phyloP scores from a whole-genome alignment of 169 alveolate species.

The Eimeria acervulina region DNA sequence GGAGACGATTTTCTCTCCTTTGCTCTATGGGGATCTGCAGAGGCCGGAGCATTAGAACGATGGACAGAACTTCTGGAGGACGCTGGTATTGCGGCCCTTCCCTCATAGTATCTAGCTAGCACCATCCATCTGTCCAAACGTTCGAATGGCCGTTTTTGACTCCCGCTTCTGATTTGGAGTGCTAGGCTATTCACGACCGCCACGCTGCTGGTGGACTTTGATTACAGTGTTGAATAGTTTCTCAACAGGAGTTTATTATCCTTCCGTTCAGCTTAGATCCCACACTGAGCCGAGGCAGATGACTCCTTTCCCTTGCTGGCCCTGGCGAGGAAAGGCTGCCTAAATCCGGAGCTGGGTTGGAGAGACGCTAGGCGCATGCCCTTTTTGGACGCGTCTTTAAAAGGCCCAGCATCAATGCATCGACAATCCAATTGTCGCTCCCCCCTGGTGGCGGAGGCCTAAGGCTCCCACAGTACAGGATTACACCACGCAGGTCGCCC shows the following conservation, averaged over 20 bases:
- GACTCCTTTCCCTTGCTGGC: neutral
- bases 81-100: neutral
- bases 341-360: neutral
- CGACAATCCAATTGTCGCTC: neutral
- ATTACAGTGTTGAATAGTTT: neutral
- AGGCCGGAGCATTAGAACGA: conserved; percentile 44
- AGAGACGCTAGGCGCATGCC: neutral
- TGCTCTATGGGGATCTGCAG: conserved; percentile 53
- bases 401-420: neutral
- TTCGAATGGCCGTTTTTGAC: neutral
- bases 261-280: neutral
- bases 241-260: neutral
- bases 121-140: neutral
- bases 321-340: neutral
- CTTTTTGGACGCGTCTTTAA: neutral
- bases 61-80: conserved; percentile 57
- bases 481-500: neutral
- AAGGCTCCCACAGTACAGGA: neutral
- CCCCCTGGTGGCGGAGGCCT: neutral
- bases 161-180: neutral
- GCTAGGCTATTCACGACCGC: neutral
- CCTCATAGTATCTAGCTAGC: neutral
- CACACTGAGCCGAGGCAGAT: neutral
- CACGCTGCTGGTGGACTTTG: neutral
- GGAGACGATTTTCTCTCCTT: neutral